Conservation (phyloP, 768 basidiomycete species). For the Obba rivulosa region DNA sequence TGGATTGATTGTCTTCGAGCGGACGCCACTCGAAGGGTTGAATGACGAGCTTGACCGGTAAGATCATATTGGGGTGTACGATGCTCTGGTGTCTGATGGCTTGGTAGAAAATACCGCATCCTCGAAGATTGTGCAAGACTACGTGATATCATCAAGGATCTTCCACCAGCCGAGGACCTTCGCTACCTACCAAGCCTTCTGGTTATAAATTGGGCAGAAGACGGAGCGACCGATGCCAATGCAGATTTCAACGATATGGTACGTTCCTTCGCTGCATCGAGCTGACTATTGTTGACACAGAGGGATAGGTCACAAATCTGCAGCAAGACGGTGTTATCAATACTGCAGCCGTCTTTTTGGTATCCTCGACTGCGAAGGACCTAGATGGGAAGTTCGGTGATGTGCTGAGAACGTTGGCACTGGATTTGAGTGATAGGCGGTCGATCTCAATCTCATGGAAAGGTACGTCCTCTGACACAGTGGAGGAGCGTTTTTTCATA, state of each 20-base stretch:
- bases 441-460: conserved; percentile 41
- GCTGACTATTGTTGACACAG: neutral
- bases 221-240: conserved; percentile 26
- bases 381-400: conserved; percentile 51
- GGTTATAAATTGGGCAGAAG: conserved; percentile 55
- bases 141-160: conserved; percentile 51
- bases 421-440: conserved; percentile 57
- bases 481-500: neutral
- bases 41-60: conserved; percentile 66
- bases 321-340: conserved; percentile 36
- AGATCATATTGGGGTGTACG: conserved; percentile 6
- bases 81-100: neutral
- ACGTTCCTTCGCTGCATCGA: conserved; percentile 10
- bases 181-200: conserved; percentile 61
- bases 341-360: conserved; percentile 39
- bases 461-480: conserved; percentile 29
- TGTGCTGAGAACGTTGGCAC: conserved; percentile 32
- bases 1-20: conserved; percentile 72
- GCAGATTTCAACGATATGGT: conserved; percentile 63
- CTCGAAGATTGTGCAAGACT: conserved; percentile 71
- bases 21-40: conserved; percentile 58
- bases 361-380: conserved; percentile 49
- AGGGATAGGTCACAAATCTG: conserved; percentile 43
- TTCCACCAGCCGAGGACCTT: conserved; percentile 40
- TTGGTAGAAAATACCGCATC: conserved; percentile 57